These are phyloP conservation scores for Glycyrrhiza uralensis DNA, from an alignment of 306 rosid genomes.

Conservation along the genomic window DNA sequence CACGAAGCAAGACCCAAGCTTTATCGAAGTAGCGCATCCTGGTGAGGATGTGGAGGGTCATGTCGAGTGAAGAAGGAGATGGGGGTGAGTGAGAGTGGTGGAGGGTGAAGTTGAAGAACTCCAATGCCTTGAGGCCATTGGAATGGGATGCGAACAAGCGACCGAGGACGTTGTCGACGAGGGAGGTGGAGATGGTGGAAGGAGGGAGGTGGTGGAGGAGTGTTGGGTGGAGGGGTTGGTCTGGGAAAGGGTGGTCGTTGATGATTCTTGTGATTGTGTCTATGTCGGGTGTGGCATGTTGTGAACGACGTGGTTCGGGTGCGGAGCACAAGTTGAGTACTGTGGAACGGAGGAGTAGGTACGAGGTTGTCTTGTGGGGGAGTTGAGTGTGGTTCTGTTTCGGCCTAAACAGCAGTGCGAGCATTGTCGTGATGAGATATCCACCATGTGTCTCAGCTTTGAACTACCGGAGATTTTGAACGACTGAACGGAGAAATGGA, in stretches of 20 bases:
- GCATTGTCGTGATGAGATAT: background rate
- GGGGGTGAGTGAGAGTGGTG: conserved; percentile 38
- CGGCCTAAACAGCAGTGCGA: background rate
- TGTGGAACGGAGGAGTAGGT: background rate
- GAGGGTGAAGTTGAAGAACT: conserved; percentile 61
- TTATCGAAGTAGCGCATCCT: conserved; percentile 81
- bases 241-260: conserved; percentile 74
- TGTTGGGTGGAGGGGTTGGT: conserved; percentile 63
- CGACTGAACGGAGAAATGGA: background rate
- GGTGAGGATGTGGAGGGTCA: conserved; percentile 68
- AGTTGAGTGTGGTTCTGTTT: conserved; percentile 15
- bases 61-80: conserved; percentile 59
- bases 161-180: conserved; percentile 57
- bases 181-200: conserved; percentile 34
- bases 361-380: conserved; percentile 22
- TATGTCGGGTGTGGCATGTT: conserved; percentile 26
- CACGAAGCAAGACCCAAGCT: conserved; percentile 64
- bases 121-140: conserved; percentile 86
- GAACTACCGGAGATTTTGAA: background rate
- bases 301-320: background rate
- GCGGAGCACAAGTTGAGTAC: conserved; percentile 28
- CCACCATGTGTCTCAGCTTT: background rate
- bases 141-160: conserved; percentile 74
- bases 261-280: conserved; percentile 56
- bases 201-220: conserved; percentile 54